A percentile compares a stretch with the other conserved stretches of the same genome.
Evolutionary conservation across 2,329 filamentous ascomycete genomes (phyloP).

Genomic region (Aphanoascus verrucosus): DNA sequence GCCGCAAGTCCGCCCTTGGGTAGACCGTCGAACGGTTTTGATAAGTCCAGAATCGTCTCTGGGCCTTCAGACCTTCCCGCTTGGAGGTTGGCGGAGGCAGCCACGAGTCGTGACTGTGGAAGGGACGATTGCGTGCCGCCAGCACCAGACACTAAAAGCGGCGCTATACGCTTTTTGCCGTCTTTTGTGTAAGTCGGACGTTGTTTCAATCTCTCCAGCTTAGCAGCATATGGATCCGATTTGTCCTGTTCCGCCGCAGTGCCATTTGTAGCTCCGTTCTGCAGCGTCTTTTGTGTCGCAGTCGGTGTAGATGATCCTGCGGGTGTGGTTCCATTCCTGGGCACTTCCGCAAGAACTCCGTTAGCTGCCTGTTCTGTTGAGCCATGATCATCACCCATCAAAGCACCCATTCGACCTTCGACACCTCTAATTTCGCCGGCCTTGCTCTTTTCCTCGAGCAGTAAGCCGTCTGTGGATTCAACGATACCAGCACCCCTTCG

Average conservation of each 20-base stretch:
- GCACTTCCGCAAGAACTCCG: conserved; percentile 30
- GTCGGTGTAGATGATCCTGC: conserved; percentile 26
- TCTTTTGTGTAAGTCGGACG: conserved; percentile 92
- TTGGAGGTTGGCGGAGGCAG: conserved; percentile 55
- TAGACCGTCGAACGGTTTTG: conserved; percentile 85
- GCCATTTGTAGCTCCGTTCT: conserved; percentile 28
- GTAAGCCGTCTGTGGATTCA: conserved; percentile 79
- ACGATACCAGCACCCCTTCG: conserved; percentile 81
- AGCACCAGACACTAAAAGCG: conserved; percentile 80
- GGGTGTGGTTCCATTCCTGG: conserved; percentile 37
- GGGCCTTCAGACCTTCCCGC: conserved; percentile 58
- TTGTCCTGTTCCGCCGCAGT: conserved; percentile 16
- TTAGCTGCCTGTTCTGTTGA: conserved; percentile 45
- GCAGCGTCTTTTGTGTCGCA: conserved; percentile 24
- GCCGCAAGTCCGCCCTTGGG: conserved; percentile 79
- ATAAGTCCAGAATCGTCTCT: conserved; percentile 75
- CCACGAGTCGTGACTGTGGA: conserved; percentile 78
- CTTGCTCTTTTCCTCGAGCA: conserved; percentile 84
- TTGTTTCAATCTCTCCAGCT: conserved; percentile 66
- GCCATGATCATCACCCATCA: conserved; percentile 74
- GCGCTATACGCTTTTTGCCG: conserved; percentile 90
- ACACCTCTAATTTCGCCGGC: conserved; percentile 80
- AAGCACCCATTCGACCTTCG: conserved; percentile 91
- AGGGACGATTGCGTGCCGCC: conserved; percentile 78
- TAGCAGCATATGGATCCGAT: conserved; percentile 46